Evolutionary conservation across 768 basidiomycete species (phyloP).

Genomic region (Pilatotrama ljubarskyi): DNA sequence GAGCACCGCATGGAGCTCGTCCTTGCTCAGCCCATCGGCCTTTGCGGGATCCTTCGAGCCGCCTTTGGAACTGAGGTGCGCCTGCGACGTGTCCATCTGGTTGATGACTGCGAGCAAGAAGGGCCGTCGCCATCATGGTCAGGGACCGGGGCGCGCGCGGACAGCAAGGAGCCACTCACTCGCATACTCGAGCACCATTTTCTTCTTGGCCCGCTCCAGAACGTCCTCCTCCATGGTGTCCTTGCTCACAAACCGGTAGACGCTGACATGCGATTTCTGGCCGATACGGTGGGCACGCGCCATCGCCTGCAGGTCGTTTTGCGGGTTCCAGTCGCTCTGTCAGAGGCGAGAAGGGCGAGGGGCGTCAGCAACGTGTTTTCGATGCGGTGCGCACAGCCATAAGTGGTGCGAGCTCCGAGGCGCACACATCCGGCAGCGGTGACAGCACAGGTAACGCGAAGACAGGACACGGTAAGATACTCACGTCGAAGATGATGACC

Average conservation of each 20-base stretch:
- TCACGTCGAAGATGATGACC: constrained; percentile 96
- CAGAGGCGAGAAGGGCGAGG: constrained; percentile 1
- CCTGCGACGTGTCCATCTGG: constrained; percentile 99
- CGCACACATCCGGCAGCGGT: constrained; percentile 14
- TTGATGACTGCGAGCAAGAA: constrained; percentile 76
- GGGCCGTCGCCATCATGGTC: constrained; percentile 7
- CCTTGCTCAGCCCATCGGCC: constrained; percentile 87
- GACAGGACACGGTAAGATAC: constrained; percentile 32
- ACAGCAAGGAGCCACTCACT: constrained; percentile 58
- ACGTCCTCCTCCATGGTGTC: constrained; percentile 99
- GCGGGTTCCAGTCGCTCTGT: constrained; percentile 97
- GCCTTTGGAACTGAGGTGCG: constrained; percentile 85
- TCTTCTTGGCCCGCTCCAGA: constrained; percentile 95
- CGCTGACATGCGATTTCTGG: constrained; percentile 97
- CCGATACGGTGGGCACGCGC: constrained; percentile 98
- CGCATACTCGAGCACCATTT: constrained; percentile 99
- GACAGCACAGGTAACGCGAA: constrained; percentile 6
- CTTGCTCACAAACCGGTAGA: constrained; percentile 98
- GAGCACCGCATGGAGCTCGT: constrained; percentile 94
- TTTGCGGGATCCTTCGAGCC: constrained; percentile 67
- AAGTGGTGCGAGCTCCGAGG: constrained; percentile 10
- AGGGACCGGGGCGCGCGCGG: constrained; percentile 4
- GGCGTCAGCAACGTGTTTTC: constrained; percentile 27
- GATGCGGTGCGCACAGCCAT: constrained; percentile 15
- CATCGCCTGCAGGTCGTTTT: constrained; percentile 99